Base-by-base conservation (phyloP, 257 asterid genomes). In the Marsdenia floribunda region DNA sequence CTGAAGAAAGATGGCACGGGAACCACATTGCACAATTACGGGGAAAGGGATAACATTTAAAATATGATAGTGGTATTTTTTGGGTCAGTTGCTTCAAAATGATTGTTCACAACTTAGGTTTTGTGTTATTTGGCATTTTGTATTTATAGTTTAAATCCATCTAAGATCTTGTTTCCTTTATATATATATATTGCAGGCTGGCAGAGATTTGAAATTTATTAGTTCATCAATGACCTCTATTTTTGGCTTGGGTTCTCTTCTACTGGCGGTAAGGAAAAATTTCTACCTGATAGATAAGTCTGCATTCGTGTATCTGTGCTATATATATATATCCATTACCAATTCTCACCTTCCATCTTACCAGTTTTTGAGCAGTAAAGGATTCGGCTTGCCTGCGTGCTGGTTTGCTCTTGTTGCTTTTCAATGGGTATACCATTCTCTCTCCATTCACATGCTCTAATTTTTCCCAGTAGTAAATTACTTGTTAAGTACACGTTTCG, bases 351-450 rank as follows among this genome's bases (percentile, higher is more conserved):
- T 79, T 22, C 55, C 37, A 19, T 61, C 35, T 75, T 24, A 77
- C 19, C 81, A 94, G 98, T 70, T 91, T 46, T 72, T 94, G 82
- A 89, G 91, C 85, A 83, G 75, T 70, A 88, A 68, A 73, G 98
- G 98, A 73, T 88, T 76, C 58, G 96, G 98, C 75, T 82, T 92
- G 79, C 69, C 89, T 8, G 97, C 96, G 3, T 89, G 93, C 78
- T 94, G 97, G 98, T 89, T 88, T 78, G 76, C 95, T 6, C 96
- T 92, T 42, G 97, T 87, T 44, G 92, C 92, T 24, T 94, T 92
- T 86, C 98, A 94, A 85, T 94, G 98, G 97, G 97, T 92, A 86
- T 50, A 60, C 13, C 40, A 12, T 3, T 6, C 47, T 59, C 40
- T 21, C 29, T 42, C 18, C 18, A 10, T 26, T 60, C 12, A 33